These are phyloP conservation scores for Boletus barrowsii DNA, from an alignment of 768 basidiomycete genomes.

Conservation along the genomic window DNA sequence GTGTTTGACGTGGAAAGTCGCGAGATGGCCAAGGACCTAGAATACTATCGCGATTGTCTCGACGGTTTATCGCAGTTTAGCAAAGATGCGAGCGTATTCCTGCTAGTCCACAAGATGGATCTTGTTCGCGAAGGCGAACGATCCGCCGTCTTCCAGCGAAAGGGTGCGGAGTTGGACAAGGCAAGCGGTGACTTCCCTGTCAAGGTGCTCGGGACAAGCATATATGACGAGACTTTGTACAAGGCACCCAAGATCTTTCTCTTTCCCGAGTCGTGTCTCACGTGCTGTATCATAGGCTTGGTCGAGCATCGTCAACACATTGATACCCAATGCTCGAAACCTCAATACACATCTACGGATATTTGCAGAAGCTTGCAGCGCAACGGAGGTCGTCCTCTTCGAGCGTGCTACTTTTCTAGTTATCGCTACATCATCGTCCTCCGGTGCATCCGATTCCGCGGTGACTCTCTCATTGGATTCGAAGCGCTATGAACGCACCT, in stretches of 20 bases:
- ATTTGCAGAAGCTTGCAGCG: conserved; percentile 83
- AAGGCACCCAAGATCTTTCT: conserved; percentile 48
- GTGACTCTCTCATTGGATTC: conserved; percentile 52
- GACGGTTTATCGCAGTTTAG: conserved; percentile 76
- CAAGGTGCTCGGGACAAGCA: conserved; percentile 88
- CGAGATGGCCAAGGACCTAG: conserved; percentile 81
- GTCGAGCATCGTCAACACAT: conserved; percentile 95
- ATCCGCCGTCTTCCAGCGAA: conserved; percentile 60
- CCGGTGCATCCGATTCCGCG: conserved; percentile 31
- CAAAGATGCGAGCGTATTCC: conserved; percentile 81
- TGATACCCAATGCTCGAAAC: conserved; percentile 92
- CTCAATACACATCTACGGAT: conserved; percentile 84
- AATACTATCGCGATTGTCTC: conserved; percentile 91
- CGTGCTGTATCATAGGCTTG: conserved; percentile 66
- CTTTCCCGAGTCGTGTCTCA: conserved; percentile 9
- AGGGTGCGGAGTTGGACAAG: conserved; percentile 68
- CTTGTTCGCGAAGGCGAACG: conserved; percentile 64
- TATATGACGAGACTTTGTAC: conserved; percentile 96
- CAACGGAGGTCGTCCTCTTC: conserved; percentile 93
- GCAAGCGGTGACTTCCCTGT: conserved; percentile 59
- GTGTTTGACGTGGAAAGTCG: conserved; percentile 93
- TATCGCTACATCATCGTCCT: conserved; percentile 75
- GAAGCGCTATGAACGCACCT: conserved; percentile 81
- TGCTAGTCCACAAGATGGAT: conserved; percentile 98
- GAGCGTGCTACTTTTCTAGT: conserved; percentile 98